Evolutionary conservation across 2,329 filamentous ascomycete genomes (phyloP).

Genomic region (Monosporascus sp.): DNA sequence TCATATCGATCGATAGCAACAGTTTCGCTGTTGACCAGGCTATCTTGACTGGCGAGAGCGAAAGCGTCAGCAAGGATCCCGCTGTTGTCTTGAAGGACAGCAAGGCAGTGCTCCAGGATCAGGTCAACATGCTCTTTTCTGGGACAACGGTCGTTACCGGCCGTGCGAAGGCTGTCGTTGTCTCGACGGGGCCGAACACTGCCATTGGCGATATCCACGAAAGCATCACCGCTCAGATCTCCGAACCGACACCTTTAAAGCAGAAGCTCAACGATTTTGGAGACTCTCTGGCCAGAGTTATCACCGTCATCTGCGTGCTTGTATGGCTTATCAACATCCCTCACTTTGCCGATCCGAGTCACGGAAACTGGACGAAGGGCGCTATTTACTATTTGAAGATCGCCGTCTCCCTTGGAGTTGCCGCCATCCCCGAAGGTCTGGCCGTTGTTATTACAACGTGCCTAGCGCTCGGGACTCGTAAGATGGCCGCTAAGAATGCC

Average conservation of each 20-base stretch:
- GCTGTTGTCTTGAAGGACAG: conserved; percentile 62
- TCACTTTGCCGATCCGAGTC: conserved; percentile 91
- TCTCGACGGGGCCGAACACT: conserved; percentile 81
- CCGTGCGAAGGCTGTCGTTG: conserved; percentile 85
- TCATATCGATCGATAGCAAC: conserved; percentile 91
- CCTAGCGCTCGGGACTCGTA: conserved; percentile 88
- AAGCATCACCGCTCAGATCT: conserved; percentile 97
- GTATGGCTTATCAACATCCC: conserved; percentile 99
- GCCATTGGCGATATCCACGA: conserved; percentile 99
- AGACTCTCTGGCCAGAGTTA: conserved; percentile 93
- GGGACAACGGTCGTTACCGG: conserved; percentile 96
- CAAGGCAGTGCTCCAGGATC: conserved; percentile 92
- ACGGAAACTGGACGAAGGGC: conserved; percentile 91
- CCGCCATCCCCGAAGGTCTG: conserved; percentile 93
- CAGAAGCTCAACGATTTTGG: conserved; percentile 99
- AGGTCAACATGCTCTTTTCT: conserved; percentile 96
- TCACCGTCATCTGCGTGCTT: conserved; percentile 90
- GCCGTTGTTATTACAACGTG: conserved; percentile 99
- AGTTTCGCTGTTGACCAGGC: conserved; percentile 96
- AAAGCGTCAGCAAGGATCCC: conserved; percentile 87
- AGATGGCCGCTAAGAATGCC: conserved; percentile 98
- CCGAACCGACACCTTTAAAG: conserved; percentile 92
- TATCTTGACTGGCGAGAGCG: conserved; percentile 93
- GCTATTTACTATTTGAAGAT: conserved; percentile 99
- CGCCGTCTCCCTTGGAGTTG: conserved; percentile 94